These are phyloP conservation scores for Nitzschia sp. DNA, from an alignment of 108 stramenopile species.

Conservation along the genomic window DNA sequence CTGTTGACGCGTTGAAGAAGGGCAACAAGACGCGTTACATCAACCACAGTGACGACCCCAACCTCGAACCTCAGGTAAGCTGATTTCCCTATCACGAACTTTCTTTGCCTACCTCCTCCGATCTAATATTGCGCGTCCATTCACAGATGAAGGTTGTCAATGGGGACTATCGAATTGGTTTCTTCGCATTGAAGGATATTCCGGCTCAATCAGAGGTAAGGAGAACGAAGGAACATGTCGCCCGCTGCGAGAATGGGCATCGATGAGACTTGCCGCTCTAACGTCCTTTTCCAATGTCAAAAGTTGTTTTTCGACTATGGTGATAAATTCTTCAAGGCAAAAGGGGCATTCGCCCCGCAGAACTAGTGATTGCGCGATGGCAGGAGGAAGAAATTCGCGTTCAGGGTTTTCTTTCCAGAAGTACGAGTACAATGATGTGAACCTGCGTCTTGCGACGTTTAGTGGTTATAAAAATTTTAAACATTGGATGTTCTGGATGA, in stretches of 20 bases:
- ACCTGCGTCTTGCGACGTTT: too few relatives aligned
- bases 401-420: too few relatives aligned
- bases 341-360: not conserved
- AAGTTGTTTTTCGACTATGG: constrained; percentile 25
- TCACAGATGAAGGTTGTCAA: constrained; percentile 64
- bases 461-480: too few relatives aligned
- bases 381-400: too few relatives aligned
- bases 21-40: constrained; percentile 83
- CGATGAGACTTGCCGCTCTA: not conserved
- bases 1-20: constrained; percentile 77
- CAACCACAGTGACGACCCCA: constrained; percentile 80
- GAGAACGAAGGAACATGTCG: not conserved
- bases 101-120: too few relatives aligned
- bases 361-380: too few relatives aligned
- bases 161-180: constrained; percentile 76
- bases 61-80: constrained; percentile 64
- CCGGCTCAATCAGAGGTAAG: constrained; percentile 63
- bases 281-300: not conserved
- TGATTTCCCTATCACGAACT: too few relatives aligned
- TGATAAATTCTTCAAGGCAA: constrained; percentile 14
- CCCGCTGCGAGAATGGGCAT: too few relatives aligned
- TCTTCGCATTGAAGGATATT: constrained; percentile 81
- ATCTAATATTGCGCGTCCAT: too few relatives aligned
- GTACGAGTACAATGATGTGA: too few relatives aligned
- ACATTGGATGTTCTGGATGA: too few relatives aligned